Base-by-base conservation (phyloP, 768 basidiomycete species). In the Rhizopogon roseolus region DNA sequence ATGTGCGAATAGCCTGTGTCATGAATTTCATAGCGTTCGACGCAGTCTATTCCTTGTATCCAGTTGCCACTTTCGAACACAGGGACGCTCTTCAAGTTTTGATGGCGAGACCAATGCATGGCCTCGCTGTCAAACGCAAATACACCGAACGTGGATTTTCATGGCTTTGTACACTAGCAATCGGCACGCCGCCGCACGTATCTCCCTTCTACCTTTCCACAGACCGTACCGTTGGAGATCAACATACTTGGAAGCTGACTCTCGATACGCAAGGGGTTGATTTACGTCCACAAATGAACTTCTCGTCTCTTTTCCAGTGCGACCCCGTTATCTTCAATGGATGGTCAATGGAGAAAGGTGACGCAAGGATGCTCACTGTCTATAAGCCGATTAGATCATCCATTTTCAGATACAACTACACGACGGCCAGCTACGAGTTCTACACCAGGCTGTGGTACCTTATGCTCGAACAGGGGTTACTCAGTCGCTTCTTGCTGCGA, bases 21-120 rank as follows among this genome's bases (percentile, higher is more conserved):
- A 73, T 77, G 71, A 78, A 77, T 55, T 44, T 75, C 6, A 74
- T 78, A 50, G 66, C 71, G 0, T 69, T 68, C 56, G 62, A 71
- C 3, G 60, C 58, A 3, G 76, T 73, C 0, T 76, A 72, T 52
- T 68, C 65, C 6, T 52, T 76, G 5, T 78, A 69, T 55, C 76
- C 76, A 0, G 41, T 51, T 5, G 69, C 66, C 0, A 77, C 76
- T 0, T 73, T 76, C 48, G 63, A 71, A 22, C 54, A 66, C 22
- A 59, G 65, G 6, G 54, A 58, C 3, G 53, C 71, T 2, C 60
- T 76, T 8, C 44, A 58, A 44, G 56, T 60, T 36, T 49, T 51
- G 13, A 57, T 51, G 46, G 52, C 22, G 29, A 56, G 32, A 43
- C 39, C 43, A 27, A 11, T 39, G 39, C 45, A 60, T 19, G 16